These are phyloP conservation scores for Lasiosphaeriaceae sp. DNA, from an alignment of 495 filamentous ascomycete genomes.

Conservation along the genomic window DNA sequence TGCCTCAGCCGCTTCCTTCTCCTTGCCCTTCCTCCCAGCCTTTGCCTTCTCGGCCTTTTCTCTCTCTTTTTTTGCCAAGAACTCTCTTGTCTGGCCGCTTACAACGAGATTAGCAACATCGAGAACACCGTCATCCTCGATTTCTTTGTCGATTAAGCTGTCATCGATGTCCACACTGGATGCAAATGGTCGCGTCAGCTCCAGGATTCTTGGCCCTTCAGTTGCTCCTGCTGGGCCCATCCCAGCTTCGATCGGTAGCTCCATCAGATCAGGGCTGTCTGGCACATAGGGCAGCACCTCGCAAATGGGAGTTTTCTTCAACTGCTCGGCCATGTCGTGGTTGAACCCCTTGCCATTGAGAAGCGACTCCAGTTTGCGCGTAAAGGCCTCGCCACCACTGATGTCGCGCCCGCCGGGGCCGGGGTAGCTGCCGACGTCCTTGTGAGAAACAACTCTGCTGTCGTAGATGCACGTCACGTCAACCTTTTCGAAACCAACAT, in stretches of 20 bases:
- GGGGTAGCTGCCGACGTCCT: constrained; percentile 43
- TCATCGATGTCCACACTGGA: constrained; percentile 37
- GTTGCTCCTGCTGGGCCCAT: constrained; percentile 10
- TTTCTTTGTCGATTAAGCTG: constrained; percentile 45
- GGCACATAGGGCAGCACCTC: constrained; percentile 73
- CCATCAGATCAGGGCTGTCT: constrained; percentile 51
- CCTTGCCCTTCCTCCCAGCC: constrained; percentile 41
- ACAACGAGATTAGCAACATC: constrained; percentile 92
- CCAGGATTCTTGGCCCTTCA: constrained; percentile 33
- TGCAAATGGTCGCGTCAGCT: too few relatives aligned
- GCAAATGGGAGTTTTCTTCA: constrained; percentile 84
- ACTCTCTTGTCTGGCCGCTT: constrained; percentile 88
- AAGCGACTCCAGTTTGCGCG: constrained; percentile 64
- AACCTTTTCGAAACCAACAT: constrained; percentile 86
- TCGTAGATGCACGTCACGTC: constrained; percentile 87
- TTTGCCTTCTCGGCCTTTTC: constrained; percentile 74
- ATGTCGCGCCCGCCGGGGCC: constrained; percentile 60
- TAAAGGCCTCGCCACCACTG: constrained; percentile 87
- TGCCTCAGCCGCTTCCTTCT: constrained; percentile 57
- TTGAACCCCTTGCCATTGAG: constrained; percentile 68
- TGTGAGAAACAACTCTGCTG: constrained; percentile 53
- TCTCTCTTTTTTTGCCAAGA: constrained; percentile 84
- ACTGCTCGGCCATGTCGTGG: constrained; percentile 87
- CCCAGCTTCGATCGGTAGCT: constrained; percentile 52
- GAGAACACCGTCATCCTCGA: constrained; percentile 76